Conservation (phyloP, 2,329 filamentous ascomycete species). For the Sporothrix dimorphospora region DNA sequence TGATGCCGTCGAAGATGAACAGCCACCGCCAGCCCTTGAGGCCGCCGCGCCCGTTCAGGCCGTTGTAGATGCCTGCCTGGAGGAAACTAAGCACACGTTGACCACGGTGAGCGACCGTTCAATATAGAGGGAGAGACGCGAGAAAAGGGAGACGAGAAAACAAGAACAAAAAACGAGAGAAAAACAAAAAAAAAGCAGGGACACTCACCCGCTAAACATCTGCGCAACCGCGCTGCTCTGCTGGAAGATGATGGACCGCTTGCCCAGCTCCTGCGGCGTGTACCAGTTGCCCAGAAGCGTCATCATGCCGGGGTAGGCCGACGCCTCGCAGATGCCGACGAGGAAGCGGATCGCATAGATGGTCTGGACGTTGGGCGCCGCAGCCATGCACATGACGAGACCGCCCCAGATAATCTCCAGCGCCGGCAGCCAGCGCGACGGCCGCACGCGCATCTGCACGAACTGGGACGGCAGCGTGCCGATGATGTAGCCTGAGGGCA, state of each 20-base stretch:
- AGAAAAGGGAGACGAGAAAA: too few relatives aligned
- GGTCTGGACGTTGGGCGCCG: constrained; percentile 49
- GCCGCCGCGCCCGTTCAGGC: constrained; percentile 41
- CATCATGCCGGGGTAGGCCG: constrained; percentile 50
- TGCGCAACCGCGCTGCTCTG: constrained; percentile 45
- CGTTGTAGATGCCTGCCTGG: constrained; percentile 45
- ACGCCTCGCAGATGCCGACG: constrained; percentile 49
- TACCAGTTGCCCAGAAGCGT: constrained; percentile 49
- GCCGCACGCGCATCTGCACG: too few relatives aligned
- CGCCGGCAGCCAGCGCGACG: too few relatives aligned
- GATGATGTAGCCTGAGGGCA: too few relatives aligned
- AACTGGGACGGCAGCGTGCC: too few relatives aligned
- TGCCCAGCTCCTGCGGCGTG: constrained; percentile 45
- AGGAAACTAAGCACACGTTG: constrained; percentile 37
- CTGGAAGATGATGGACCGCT: constrained; percentile 48
- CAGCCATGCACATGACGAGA: constrained; percentile 29
- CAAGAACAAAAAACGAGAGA: too few relatives aligned
- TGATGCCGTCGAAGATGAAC: constrained; percentile 66
- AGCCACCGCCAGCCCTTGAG: constrained; percentile 66
- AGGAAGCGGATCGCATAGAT: constrained; percentile 54
- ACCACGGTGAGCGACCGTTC: too few relatives aligned
- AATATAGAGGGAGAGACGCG: too few relatives aligned
- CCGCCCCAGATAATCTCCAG: constrained; percentile 39
- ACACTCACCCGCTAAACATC: constrained; percentile 38
- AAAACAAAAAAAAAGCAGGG: too few relatives aligned